Evolutionary conservation across 371 early-diverging fungal genomes (phyloP).

Genomic region (Apophysomyces trapeziformis): DNA sequence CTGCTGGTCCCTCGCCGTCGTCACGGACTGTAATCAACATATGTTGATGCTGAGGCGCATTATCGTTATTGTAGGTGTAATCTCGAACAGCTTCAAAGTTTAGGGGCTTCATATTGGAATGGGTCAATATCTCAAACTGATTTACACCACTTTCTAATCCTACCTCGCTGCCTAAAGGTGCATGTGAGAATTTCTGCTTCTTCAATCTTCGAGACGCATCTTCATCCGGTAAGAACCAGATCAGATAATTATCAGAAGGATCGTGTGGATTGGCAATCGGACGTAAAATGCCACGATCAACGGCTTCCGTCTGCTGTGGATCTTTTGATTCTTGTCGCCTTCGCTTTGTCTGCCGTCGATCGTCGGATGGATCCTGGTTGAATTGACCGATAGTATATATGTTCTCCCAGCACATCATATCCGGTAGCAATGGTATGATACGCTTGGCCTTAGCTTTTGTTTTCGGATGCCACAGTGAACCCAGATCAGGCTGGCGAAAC

Average conservation of each 20-base stretch:
- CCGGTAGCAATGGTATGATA: slow-evolving; percentile 79
- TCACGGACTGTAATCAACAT: slow-evolving; percentile 36
- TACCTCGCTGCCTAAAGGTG: slow-evolving; percentile 20
- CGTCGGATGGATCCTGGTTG: slow-evolving; percentile 73
- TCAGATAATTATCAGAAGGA: slow-evolving; percentile 51
- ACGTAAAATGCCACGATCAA: slow-evolving; percentile 61
- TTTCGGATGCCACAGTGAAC: slow-evolving; percentile 72
- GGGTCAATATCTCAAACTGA: not conserved
- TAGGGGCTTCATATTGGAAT: slow-evolving; percentile 24
- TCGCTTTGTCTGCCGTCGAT: slow-evolving; percentile 37
- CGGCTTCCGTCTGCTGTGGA: slow-evolving; percentile 37
- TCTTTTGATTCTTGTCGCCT: slow-evolving; percentile 3
- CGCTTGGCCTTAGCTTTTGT: slow-evolving; percentile 76
- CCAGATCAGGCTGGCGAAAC: slow-evolving; percentile 65
- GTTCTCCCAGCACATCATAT: slow-evolving; percentile 69
- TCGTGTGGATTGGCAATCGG: slow-evolving; percentile 62
- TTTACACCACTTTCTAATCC: slow-evolving; percentile 19
- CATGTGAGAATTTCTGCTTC: slow-evolving; percentile 33
- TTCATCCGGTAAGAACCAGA: slow-evolving; percentile 53
- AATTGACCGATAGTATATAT: slow-evolving; percentile 72
- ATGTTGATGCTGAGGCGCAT: slow-evolving; percentile 29
- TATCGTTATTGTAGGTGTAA: slow-evolving; percentile 46
- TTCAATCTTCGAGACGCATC: slow-evolving; percentile 38
- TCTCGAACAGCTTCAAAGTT: slow-evolving; percentile 46
- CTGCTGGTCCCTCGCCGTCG: slow-evolving; percentile 30